A percentile compares a stretch with the other conserved stretches of the same genome.
Evolutionary conservation across 192 early-diverging fungal genomes (phyloP).

Genomic region (Coemansia furcata): DNA sequence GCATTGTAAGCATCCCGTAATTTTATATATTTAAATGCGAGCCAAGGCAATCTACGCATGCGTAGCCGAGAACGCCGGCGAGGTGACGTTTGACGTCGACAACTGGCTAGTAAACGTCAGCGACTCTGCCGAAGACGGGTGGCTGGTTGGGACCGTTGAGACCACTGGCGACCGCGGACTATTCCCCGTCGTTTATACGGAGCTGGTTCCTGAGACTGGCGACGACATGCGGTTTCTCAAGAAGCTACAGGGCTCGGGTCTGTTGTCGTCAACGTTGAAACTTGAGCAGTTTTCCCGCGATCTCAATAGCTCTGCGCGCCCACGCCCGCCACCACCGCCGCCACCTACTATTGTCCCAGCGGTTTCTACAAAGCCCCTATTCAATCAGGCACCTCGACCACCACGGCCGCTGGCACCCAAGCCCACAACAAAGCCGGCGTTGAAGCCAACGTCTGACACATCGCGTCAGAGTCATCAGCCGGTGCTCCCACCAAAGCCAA

Average conservation of each 20-base stretch:
- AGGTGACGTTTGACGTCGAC: conserved; percentile 37
- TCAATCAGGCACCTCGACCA: not conserved
- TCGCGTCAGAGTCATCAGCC: not conserved
- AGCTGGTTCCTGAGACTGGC: conserved; percentile 32
- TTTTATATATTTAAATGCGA: conserved; percentile 18
- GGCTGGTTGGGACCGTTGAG: conserved; percentile 33
- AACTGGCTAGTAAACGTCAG: conserved; percentile 16
- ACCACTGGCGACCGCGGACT: conserved; percentile 32
- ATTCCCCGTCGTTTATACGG: conserved; percentile 42
- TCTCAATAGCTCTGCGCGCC: conserved; percentile 3
- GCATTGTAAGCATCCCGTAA: not conserved
- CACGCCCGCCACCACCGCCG: not conserved
- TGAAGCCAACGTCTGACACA: not conserved
- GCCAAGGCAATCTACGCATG: conserved; percentile 47
- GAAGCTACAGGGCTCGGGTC: conserved; percentile 15
- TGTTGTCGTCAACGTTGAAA: conserved; percentile 31
- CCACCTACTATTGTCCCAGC: not conserved
- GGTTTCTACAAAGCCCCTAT: conserved; percentile 5
- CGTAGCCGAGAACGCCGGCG: conserved; percentile 41
- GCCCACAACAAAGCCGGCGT: conserved; percentile 11
- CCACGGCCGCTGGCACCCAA: conserved; percentile 3
- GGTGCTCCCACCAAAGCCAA: not conserved
- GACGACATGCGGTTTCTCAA: conserved; percentile 31
- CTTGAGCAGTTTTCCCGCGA: conserved; percentile 19
- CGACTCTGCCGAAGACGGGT: conserved; percentile 35